Conservation (phyloP, 179 eudicot genomes). For the Beta corolliflora region DNA sequence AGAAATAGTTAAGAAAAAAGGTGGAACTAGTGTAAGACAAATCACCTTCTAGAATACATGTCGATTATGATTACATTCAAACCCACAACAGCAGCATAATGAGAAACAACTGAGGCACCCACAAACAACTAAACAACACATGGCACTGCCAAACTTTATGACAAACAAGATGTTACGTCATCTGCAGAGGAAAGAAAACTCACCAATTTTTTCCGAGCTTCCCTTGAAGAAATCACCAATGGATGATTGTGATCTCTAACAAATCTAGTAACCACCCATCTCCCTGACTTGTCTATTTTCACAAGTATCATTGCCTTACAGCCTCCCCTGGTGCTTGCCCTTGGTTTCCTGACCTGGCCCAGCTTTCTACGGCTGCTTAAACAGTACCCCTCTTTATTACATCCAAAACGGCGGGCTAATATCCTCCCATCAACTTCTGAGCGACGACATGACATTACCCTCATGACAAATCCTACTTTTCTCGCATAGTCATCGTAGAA, state of each 20-base stretch:
- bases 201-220: constrained; percentile 28
- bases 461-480: constrained; percentile 53
- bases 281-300: constrained; percentile 45
- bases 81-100: not conserved
- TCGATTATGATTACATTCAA: not conserved
- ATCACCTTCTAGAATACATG: not conserved
- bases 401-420: constrained; percentile 41
- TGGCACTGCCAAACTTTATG: not conserved
- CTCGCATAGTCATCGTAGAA: constrained; percentile 59
- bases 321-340: constrained; percentile 42
- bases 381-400: constrained; percentile 48
- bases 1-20: not conserved
- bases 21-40: not conserved
- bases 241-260: constrained; percentile 56
- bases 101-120: not conserved
- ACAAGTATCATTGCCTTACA: constrained; percentile 60
- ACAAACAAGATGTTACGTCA: no score
- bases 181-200: not conserved
- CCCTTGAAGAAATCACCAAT: constrained; percentile 25
- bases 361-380: constrained; percentile 25
- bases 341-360: constrained; percentile 28
- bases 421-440: constrained; percentile 41
- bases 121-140: not conserved
- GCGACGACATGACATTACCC: constrained; percentile 39
- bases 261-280: constrained; percentile 51